Evolutionary conservation across 2,329 filamentous ascomycete species (phyloP).

Genomic region (Esteya vermicola): DNA sequence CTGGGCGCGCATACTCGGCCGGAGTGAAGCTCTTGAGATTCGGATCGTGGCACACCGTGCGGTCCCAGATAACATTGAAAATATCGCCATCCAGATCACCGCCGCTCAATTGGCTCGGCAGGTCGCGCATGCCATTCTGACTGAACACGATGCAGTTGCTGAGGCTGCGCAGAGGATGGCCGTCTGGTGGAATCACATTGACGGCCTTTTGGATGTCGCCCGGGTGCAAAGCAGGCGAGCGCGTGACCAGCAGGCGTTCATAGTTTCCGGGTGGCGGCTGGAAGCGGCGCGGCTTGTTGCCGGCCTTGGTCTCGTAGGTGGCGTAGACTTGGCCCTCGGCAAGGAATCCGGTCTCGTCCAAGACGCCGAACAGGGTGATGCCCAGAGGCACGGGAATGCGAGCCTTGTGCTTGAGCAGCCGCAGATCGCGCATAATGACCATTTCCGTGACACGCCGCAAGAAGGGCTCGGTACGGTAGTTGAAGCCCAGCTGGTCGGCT

Average conservation of each 20-base stretch:
- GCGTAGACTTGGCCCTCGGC: constrained; percentile 55
- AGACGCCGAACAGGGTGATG: constrained; percentile 66
- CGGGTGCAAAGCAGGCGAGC: constrained; percentile 70
- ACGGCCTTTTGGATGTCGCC: constrained; percentile 60
- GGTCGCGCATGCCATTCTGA: constrained; percentile 52
- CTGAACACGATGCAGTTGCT: constrained; percentile 71
- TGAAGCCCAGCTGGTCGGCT: constrained; percentile 40
- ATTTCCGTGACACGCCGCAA: constrained; percentile 58
- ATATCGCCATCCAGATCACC: constrained; percentile 77
- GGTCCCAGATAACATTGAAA: constrained; percentile 68
- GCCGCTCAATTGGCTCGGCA: constrained; percentile 66
- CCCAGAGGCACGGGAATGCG: constrained; percentile 59
- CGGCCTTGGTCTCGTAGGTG: constrained; percentile 17
- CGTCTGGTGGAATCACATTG: constrained; percentile 44
- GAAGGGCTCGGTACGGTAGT: constrained; percentile 56
- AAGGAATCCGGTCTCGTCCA: constrained; percentile 65
- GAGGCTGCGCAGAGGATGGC: constrained; percentile 46
- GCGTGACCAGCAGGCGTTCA: constrained; percentile 48
- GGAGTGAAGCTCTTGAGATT: constrained; percentile 31
- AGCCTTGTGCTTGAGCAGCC: constrained; percentile 64
- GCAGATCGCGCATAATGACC: constrained; percentile 53
- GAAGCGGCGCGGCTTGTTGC: constrained; percentile 8
- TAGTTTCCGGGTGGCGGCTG: constrained; percentile 11
- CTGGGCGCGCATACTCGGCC: constrained; percentile 53
- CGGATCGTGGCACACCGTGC: constrained; percentile 21